Percentiles rank a stretch among this genome's conserved stretches.
phyloP scores from a whole-genome alignment of 306 rosid species.

The Malus sieversii region DNA sequence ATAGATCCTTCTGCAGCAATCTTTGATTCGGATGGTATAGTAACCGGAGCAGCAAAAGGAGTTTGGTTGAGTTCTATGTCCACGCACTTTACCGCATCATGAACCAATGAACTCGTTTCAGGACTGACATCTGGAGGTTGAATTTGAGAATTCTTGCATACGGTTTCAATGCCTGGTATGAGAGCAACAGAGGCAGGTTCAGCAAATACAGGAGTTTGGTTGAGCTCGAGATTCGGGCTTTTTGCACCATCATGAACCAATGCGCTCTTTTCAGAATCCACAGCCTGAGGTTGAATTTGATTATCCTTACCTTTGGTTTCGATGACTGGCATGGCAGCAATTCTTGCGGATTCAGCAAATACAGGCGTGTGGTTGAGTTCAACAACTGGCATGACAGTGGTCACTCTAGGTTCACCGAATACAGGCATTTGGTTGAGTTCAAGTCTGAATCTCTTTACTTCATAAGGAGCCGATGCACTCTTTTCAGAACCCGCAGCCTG shows the following conservation, averaged over 20 bases:
- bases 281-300: neutral
- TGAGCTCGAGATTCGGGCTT: conserved; percentile 25
- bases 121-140: conserved; percentile 16
- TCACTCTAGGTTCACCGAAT: too few relatives aligned
- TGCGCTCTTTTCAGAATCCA: conserved; percentile 22
- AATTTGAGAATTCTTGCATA: conserved; percentile 12
- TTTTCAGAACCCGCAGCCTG: conserved; percentile 16
- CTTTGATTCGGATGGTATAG: conserved; percentile 8
- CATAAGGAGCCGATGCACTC: conserved; percentile 23
- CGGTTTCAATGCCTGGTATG: conserved; percentile 16
- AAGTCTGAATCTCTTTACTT: neutral
- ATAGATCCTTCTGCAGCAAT: conserved; percentile 14
- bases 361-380: too few relatives aligned
- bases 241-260: conserved; percentile 19
- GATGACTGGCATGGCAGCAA: too few relatives aligned
- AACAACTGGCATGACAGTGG: too few relatives aligned
- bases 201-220: conserved; percentile 22
- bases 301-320: too few relatives aligned
- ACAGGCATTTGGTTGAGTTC: too few relatives aligned
- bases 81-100: conserved; percentile 17
- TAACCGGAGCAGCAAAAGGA: conserved; percentile 27
- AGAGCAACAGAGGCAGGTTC: conserved; percentile 22
- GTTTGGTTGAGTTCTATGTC: conserved; percentile 29
- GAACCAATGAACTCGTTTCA: conserved; percentile 23
- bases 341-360: too few relatives aligned